These are phyloP conservation scores for Vanrija pseudolonga DNA, from an alignment of 1,284 basidiomycete species.

Conservation along the genomic window DNA sequence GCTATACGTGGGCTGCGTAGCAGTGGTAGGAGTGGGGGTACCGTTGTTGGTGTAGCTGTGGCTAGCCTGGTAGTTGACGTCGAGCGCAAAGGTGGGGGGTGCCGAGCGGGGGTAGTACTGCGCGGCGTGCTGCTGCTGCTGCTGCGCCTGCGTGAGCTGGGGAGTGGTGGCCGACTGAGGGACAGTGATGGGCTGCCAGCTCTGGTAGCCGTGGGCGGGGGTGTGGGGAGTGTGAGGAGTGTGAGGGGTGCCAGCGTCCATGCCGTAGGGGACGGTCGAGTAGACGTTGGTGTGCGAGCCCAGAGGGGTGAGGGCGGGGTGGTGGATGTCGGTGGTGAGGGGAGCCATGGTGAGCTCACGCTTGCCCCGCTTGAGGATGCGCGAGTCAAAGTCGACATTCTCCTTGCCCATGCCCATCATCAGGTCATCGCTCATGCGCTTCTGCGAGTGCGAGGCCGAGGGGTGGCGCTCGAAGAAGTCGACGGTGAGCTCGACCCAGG, in stretches of 20 bases:
- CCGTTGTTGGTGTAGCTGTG: not conserved
- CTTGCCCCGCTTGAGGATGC: constrained; percentile 17
- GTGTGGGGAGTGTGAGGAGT: constrained; percentile 6
- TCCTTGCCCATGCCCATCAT: constrained; percentile 13
- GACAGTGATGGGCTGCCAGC: constrained; percentile 9
- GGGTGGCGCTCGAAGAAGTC: constrained; percentile 31
- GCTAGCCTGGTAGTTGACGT: too few species aligned
- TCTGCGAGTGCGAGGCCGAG: constrained; percentile 3
- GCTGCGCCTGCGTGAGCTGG: constrained; percentile 3
- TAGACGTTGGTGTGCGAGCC: constrained; percentile 18
- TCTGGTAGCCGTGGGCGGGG: constrained; percentile 7
- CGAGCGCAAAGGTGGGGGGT: too few species aligned
- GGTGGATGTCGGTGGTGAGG: constrained; percentile 4
- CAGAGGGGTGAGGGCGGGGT: constrained; percentile 10
- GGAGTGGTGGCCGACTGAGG: not conserved
- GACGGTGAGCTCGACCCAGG: constrained; percentile 13
- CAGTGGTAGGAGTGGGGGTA: not conserved
- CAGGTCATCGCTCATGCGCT: constrained; percentile 7
- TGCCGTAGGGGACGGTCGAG: constrained; percentile 10
- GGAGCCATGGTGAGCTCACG: not conserved
- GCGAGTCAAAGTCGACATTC: constrained; percentile 14
- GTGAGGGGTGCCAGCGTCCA: constrained; percentile 6
- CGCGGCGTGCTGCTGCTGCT: not conserved
- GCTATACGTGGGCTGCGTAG: not conserved
- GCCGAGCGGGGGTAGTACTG: too few species aligned